A percentile compares a stretch with the other conserved stretches of the same genome.
Evolutionary conservation across 768 basidiomycete species (phyloP).

Genomic region (Lentinus brumalis): DNA sequence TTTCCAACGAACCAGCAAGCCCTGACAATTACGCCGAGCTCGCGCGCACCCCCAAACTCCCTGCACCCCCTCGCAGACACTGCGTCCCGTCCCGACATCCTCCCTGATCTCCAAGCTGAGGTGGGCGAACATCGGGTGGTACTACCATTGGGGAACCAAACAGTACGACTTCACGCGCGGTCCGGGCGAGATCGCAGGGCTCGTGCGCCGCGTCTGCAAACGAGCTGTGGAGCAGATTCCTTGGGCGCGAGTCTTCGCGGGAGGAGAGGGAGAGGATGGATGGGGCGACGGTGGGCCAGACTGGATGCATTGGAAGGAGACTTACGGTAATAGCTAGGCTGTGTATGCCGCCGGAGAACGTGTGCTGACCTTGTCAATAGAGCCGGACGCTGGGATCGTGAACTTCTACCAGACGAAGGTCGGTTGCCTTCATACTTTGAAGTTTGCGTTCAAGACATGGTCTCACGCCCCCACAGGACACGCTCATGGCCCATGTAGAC

Average conservation of each 20-base stretch:
- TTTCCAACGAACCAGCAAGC: slow-evolving; percentile 73
- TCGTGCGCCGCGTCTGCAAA: slow-evolving; percentile 60
- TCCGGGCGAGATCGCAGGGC: slow-evolving; percentile 60
- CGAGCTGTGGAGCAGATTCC: slow-evolving; percentile 61
- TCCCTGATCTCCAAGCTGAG: slow-evolving; percentile 75
- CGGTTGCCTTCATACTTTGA: not conserved
- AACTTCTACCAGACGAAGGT: slow-evolving; percentile 91
- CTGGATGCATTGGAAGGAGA: slow-evolving; percentile 75
- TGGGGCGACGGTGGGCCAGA: slow-evolving; percentile 60
- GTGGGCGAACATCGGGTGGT: slow-evolving; percentile 97
- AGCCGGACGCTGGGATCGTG: slow-evolving; percentile 95
- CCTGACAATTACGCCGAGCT: slow-evolving; percentile 56
- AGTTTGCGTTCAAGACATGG: not conserved
- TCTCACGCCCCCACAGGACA: slow-evolving; percentile 52
- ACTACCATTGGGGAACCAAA: slow-evolving; percentile 96
- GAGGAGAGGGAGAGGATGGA: slow-evolving; percentile 30
- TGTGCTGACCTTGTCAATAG: slow-evolving; percentile 40
- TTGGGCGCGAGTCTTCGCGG: slow-evolving; percentile 68
- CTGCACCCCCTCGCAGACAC: slow-evolving; percentile 66
- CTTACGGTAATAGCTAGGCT: slow-evolving; percentile 61
- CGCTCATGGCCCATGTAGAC: slow-evolving; percentile 97
- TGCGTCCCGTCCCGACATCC: slow-evolving; percentile 49
- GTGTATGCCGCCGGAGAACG: not conserved
- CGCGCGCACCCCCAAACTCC: slow-evolving; percentile 56
- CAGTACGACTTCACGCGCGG: slow-evolving; percentile 86